Base-by-base conservation (phyloP, 805 yeast genomes). In the Saturnispora sekii region DNA sequence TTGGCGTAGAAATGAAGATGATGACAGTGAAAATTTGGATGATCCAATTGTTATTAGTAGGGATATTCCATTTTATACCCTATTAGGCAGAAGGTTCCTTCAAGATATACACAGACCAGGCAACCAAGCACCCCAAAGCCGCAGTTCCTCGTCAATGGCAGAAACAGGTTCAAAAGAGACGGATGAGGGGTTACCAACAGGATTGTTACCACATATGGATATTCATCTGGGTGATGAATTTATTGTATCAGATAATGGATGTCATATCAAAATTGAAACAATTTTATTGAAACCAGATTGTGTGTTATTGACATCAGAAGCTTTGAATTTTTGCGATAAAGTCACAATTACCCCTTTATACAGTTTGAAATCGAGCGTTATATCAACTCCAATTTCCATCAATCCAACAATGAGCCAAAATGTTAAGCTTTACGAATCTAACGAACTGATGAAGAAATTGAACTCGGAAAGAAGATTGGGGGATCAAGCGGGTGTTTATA, bases 201-300 rank as follows among this genome's bases (percentile, higher is more conserved):
- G 32, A 21, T 26, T 43, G 28, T 16, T 43, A 3, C 45, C 45
- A 14, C 45, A 43, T 36, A 31, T 35, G 21, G 45, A 43, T 32
- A 29, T 43, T 10, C 17, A 31, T 21, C 32, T 43, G 15, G 40
- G 41, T 10, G 29, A 26, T 15, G 41, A 32, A 15, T 18, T 37
- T 9, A 30, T 43, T 10, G 17, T 32, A 7, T 15, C 30, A 7
- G 31, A 36, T 10, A 21, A 40, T 33, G 43, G 37, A 15, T n/a
- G 30, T 32, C 45, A 43, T 16, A 32, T 43, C 11, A 32, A 32
- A 30, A 31, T 43, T 7, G 16, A 37, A 8, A 32, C 15, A 10
- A 43, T 43, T 15, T 32, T 17, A 31, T 16, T 43, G 7, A 43
- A 31, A 32, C 37, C 45, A 10, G 41, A 37, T 26, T 43, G 45